A percentile compares a stretch with the other conserved stretches of the same genome.
Evolutionary conservation across 202 grass and related monocot species (phyloP).

Genomic region (Brachypodium distachyon): DNA sequence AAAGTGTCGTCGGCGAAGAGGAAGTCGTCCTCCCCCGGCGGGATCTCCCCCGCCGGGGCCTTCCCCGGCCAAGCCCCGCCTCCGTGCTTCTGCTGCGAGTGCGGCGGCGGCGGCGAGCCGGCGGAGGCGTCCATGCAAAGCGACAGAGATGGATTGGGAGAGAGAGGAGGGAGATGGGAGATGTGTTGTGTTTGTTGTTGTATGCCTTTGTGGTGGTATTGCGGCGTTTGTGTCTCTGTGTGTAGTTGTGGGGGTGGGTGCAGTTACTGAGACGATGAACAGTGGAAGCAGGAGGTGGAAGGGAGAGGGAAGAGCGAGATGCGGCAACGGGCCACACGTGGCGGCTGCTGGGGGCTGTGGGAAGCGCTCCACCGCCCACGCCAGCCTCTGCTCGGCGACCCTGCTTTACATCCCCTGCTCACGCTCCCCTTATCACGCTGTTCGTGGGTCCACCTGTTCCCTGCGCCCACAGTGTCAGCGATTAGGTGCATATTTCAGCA

Average conservation of each 20-base stretch:
- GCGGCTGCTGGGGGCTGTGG: conserved; percentile 15
- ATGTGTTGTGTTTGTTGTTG: no score
- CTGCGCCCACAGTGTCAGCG: neutral
- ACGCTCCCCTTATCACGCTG: neutral
- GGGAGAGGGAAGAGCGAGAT: conserved; percentile 17
- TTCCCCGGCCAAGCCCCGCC: conserved; percentile 12
- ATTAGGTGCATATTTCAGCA: accelerated
- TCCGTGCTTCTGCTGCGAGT: conserved; percentile 18
- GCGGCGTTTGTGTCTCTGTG: conserved; percentile 6
- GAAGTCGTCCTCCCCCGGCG: conserved; percentile 44
- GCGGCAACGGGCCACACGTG: conserved; percentile 46
- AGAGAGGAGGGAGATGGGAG: neutral
- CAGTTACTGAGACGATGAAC: conserved; percentile 41
- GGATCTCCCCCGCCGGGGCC: conserved; percentile 23
- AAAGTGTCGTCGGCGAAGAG: conserved; percentile 72
- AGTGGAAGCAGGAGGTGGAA: conserved; percentile 33
- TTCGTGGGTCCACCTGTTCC: accelerated
- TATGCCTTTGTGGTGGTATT: no score
- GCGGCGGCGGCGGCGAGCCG: conserved; percentile 17
- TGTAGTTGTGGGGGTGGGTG: conserved; percentile 35
- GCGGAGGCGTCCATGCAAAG: conserved; percentile 36
- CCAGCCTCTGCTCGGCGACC: conserved; percentile 27
- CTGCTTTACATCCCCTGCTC: neutral
- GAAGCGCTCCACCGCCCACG: conserved; percentile 49
- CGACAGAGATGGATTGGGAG: neutral